Evolutionary conservation across 257 asterid genomes (phyloP).

Genomic region (Linderniella brevidens): DNA sequence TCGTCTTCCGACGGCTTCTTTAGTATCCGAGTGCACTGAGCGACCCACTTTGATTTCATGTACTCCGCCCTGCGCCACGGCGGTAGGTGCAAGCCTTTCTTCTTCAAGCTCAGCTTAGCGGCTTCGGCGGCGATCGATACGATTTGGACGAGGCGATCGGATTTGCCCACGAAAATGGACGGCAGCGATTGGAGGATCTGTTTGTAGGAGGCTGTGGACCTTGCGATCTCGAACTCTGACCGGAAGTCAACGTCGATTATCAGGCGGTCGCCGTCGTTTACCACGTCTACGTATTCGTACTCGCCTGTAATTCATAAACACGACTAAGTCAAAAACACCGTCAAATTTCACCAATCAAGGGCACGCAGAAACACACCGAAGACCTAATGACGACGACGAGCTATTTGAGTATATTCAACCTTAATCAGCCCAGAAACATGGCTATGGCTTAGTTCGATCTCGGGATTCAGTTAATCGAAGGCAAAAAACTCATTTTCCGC

Average conservation of each 20-base stretch:
- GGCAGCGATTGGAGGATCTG: constrained; percentile 37
- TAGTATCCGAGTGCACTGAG: constrained; percentile 21
- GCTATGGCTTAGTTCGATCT: too few species aligned
- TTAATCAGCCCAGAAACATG: neutral
- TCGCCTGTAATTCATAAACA: constrained; percentile 18
- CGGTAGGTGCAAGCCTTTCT: constrained; percentile 58
- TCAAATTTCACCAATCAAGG: too few species aligned
- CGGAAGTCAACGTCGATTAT: constrained; percentile 43
- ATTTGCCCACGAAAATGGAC: constrained; percentile 33
- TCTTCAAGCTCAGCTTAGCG: constrained; percentile 45
- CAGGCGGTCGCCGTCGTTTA: constrained; percentile 27
- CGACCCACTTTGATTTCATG: constrained; percentile 52
- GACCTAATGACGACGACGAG: too few species aligned
- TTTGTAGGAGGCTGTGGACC: constrained; percentile 42
- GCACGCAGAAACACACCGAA: too few species aligned
- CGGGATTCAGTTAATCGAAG: too few species aligned
- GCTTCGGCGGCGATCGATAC: constrained; percentile 35
- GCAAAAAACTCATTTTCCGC: neutral
- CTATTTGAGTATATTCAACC: too few species aligned
- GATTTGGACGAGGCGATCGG: constrained; percentile 45
- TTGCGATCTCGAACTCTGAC: constrained; percentile 60
- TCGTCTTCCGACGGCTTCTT: too few species aligned
- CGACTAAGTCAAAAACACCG: neutral
- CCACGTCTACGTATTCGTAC: constrained; percentile 49
- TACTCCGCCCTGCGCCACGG: constrained; percentile 63